Percentiles rank a stretch among this genome's conserved stretches.
Conservation (phyloP, 2,329 filamentous ascomycete genomes). For the Verticillium nonalfalfae region DNA sequence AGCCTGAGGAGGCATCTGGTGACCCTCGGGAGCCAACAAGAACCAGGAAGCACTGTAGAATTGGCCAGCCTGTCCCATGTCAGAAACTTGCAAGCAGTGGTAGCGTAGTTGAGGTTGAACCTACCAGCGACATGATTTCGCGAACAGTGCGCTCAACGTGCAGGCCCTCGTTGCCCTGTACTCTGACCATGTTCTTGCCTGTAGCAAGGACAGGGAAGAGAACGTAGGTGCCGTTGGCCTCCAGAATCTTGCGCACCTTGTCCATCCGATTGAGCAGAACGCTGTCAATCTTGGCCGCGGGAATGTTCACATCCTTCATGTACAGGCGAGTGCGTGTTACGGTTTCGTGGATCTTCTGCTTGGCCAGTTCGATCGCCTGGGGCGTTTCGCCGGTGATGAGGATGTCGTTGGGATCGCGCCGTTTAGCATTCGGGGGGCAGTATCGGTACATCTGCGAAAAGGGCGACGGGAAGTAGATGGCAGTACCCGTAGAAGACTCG, state of each 20-base stretch:
- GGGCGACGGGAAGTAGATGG: constrained; percentile 95
- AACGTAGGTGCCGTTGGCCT: constrained; percentile 92
- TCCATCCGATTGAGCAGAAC: constrained; percentile 86
- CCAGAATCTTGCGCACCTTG: constrained; percentile 96
- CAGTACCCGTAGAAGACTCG: constrained; percentile 89
- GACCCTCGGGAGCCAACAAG: constrained; percentile 27
- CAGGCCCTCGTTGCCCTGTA: constrained; percentile 88
- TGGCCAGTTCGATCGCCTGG: constrained; percentile 80
- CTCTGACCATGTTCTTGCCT: constrained; percentile 75
- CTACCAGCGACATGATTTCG: constrained; percentile 89
- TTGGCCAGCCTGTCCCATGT: constrained; percentile 66
- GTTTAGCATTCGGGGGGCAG: constrained; percentile 71
- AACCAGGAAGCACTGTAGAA: constrained; percentile 98
- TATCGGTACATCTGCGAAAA: constrained; percentile 92
- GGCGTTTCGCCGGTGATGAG: constrained; percentile 89
- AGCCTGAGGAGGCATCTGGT: constrained; percentile 44
- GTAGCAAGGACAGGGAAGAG: constrained; percentile 84
- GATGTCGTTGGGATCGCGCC: constrained; percentile 81
- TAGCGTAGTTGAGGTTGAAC: constrained; percentile 20
- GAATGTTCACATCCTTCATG: constrained; percentile 87
- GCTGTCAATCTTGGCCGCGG: constrained; percentile 88
- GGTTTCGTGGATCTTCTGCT: constrained; percentile 84
- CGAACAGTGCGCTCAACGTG: constrained; percentile 92
- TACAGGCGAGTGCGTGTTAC: constrained; percentile 75
- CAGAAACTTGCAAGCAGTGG: constrained; percentile 11